Percentiles rank a stretch among this genome's conserved stretches.
phyloP scores from a whole-genome alignment of 495 filamentous ascomycete species.

The Daldinia childiae region DNA sequence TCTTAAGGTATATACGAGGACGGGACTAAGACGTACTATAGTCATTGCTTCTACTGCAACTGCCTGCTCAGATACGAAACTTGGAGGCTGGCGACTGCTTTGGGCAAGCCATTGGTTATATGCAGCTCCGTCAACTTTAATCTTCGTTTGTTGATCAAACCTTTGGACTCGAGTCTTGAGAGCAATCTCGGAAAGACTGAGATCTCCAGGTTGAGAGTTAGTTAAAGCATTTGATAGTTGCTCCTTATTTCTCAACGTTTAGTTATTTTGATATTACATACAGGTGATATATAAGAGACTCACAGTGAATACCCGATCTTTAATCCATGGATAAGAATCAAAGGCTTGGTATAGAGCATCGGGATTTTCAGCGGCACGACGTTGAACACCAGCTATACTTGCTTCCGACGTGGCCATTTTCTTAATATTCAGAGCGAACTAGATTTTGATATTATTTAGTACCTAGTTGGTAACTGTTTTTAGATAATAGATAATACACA shows the following conservation, averaged over 20 bases:
- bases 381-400: slow-evolving; percentile 38
- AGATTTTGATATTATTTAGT: neutral
- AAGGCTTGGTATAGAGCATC: slow-evolving; percentile 43
- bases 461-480: no score
- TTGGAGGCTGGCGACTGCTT: slow-evolving; percentile 22
- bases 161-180: slow-evolving; percentile 57
- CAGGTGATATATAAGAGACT: slow-evolving; percentile 15
- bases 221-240: slow-evolving; percentile 32
- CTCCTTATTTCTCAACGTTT: slow-evolving; percentile 21
- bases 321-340: slow-evolving; percentile 47
- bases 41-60: slow-evolving; percentile 34
- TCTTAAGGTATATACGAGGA: neutral
- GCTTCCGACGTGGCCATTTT: slow-evolving; percentile 36
- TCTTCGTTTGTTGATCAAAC: slow-evolving; percentile 51
- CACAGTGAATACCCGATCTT: slow-evolving; percentile 49
- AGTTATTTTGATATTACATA: slow-evolving; percentile 4
- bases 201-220: slow-evolving; percentile 19
- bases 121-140: slow-evolving; percentile 47
- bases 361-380: slow-evolving; percentile 41
- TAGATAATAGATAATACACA: no score
- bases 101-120: slow-evolving; percentile 50
- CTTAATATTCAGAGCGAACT: neutral
- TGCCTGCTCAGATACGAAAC: slow-evolving; percentile 38
- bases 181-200: slow-evolving; percentile 45
- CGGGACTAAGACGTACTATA: slow-evolving; percentile 21